Conservation (phyloP, 345 rosid species). For the Sisymbrium altissimum region DNA sequence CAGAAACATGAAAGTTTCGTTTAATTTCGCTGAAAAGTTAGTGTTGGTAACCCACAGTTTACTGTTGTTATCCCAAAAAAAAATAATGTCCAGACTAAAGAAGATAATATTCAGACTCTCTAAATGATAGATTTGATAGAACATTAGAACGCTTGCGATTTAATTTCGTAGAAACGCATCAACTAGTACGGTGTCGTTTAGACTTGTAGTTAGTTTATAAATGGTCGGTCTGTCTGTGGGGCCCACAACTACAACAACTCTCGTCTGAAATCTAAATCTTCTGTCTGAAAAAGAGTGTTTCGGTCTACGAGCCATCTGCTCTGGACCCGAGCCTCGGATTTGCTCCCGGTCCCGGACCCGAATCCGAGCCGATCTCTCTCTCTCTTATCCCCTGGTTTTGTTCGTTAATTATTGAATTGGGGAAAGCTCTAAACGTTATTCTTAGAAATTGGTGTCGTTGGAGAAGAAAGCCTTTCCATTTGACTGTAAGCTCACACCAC, state of each 20-base stretch:
- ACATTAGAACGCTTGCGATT: background rate
- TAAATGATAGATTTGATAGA: no score
- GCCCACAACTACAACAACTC: slow-evolving; percentile 19
- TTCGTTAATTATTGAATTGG: slow-evolving; percentile 22
- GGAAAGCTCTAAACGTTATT: slow-evolving; percentile 39
- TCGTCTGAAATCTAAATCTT: no score
- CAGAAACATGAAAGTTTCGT: no score
- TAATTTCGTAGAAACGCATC: background rate
- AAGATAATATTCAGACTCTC: no score
- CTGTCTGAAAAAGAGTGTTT: no score
- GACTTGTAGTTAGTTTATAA: slow-evolving; percentile 9
- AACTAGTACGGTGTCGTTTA: slow-evolving; percentile 10
- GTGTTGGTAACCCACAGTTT: no score
- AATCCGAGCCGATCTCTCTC: background rate
- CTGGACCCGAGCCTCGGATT: no score
- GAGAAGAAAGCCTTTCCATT: slow-evolving; percentile 32
- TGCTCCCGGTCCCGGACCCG: no score
- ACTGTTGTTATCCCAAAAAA: no score
- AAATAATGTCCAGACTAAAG: no score
- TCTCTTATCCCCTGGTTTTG: background rate
- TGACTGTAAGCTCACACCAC: slow-evolving; percentile 33
- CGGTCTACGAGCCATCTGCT: no score
- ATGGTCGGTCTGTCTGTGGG: background rate
- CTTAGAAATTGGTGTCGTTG: slow-evolving; percentile 13
- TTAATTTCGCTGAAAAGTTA: no score